Conservation (phyloP, 257 asterid genomes). For the Gentiana macrophylla region DNA sequence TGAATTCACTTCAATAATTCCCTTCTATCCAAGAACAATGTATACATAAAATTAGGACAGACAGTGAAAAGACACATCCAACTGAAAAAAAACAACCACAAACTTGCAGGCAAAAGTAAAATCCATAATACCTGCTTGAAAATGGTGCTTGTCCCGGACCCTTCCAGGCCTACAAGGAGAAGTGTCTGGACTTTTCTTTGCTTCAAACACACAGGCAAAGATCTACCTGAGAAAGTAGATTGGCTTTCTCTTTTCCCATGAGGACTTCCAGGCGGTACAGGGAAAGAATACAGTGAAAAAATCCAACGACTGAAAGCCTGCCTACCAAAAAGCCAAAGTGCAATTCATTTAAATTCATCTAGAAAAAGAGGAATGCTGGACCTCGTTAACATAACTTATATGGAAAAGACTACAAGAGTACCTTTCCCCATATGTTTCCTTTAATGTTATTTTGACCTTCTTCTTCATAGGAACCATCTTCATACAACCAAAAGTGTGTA, state of each 20-base stretch:
- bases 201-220: constrained; percentile 30
- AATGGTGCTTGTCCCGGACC: constrained; percentile 62
- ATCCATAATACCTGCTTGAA: constrained; percentile 54
- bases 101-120: neutral
- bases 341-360: constrained; percentile 23
- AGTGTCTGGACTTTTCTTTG: constrained; percentile 37
- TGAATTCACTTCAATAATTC: neutral
- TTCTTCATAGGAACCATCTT: constrained; percentile 80
- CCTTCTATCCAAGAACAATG: neutral
- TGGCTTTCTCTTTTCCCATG: constrained; percentile 23
- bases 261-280: constrained; percentile 43
- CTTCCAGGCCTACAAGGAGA: constrained; percentile 58
- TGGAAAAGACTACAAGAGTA: constrained; percentile 23
- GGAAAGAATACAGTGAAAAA: constrained; percentile 57
- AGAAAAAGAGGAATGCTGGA: neutral
- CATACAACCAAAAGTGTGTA: constrained; percentile 81
- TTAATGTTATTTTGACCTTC: constrained; percentile 80
- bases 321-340: constrained; percentile 37
- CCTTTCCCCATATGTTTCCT: constrained; percentile 83
- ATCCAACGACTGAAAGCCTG: constrained; percentile 64
- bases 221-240: constrained; percentile 23
- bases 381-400: constrained; percentile 9
- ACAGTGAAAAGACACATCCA: neutral
- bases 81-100: neutral
- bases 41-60: neutral